Percentiles rank a stretch among this genome's conserved stretches.
phyloP scores from a whole-genome alignment of 2,329 filamentous ascomycete species.

The Colletotrichum aenigma region DNA sequence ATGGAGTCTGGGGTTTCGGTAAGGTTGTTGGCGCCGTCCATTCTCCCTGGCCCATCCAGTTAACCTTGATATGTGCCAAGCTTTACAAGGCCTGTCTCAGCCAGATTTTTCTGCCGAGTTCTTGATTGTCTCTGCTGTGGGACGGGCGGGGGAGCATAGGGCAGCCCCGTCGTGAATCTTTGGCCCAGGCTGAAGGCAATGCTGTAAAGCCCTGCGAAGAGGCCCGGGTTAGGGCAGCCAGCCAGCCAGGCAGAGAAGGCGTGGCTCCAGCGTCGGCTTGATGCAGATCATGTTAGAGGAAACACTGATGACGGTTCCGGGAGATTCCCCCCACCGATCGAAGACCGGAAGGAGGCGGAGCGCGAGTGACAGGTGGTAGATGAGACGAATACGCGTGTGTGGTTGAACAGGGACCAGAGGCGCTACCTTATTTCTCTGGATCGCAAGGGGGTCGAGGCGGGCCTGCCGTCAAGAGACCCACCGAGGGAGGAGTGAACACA shows the following conservation, averaged over 20 bases:
- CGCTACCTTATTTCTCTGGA: conserved; percentile 16
- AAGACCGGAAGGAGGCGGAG: conserved; percentile 28
- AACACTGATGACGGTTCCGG: conserved; percentile 21
- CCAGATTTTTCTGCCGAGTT: conserved; percentile 8
- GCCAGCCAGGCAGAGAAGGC: not conserved
- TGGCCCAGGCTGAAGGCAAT: not conserved
- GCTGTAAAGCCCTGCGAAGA: not conserved
- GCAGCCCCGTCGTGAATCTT: not conserved
- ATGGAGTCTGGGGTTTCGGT: not conserved
- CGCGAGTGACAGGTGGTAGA: conserved; percentile 22
- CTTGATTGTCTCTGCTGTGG: conserved; percentile 6
- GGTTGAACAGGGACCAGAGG: conserved; percentile 3
- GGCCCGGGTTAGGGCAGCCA: not conserved
- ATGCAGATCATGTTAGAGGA: conserved; percentile 25
- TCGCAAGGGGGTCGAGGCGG: conserved; percentile 1
- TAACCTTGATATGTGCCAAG: conserved; percentile 15
- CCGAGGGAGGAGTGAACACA: not conserved
- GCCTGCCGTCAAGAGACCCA: not conserved
- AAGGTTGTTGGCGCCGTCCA: conserved; percentile 4
- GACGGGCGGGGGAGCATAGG: not conserved
- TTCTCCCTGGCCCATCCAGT: not conserved
- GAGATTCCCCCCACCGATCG: conserved; percentile 23
- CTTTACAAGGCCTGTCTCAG: conserved; percentile 13
- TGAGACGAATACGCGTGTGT: conserved; percentile 26
- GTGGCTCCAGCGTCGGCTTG: conserved; percentile 13